phyloP scores from a whole-genome alignment of 2,329 filamentous ascomycete species.

The Fusarium sacchari region DNA sequence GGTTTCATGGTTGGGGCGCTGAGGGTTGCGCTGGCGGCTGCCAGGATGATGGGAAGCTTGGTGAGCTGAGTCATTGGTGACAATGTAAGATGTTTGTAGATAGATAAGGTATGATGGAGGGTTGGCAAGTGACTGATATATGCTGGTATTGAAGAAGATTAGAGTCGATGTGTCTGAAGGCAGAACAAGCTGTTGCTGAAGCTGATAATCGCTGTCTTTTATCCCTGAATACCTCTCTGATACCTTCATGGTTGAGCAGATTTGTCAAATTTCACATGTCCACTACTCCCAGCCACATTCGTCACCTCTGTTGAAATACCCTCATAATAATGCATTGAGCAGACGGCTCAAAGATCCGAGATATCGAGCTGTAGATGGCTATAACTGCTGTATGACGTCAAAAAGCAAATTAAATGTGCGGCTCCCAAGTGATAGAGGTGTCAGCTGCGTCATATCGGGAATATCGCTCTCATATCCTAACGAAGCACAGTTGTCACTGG shows the following conservation, averaged over 20 bases:
- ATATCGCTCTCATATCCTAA: not conserved
- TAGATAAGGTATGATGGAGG: not conserved
- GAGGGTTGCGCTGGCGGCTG: not conserved
- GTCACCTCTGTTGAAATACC: not conserved
- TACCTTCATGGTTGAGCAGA: not conserved
- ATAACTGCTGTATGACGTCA: not conserved
- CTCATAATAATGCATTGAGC: not conserved
- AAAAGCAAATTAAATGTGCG: too few relatives aligned
- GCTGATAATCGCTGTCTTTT: not conserved
- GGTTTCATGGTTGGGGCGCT: not conserved
- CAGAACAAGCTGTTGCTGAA: rapidly evolving
- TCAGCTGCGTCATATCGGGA: not conserved
- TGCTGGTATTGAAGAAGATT: not conserved
- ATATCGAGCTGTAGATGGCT: not conserved
- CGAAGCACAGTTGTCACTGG: not conserved
- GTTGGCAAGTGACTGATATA: not conserved
- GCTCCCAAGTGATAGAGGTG: not conserved
- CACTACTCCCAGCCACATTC: not conserved
- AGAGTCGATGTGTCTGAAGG: not conserved
- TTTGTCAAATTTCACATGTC: not conserved
- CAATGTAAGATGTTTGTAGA: not conserved
- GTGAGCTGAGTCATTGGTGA: not conserved
- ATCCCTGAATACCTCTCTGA: not conserved
- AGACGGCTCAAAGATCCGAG: too few relatives aligned
- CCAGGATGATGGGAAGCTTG: not conserved